These are phyloP conservation scores for Esteya vermicola DNA, from an alignment of 2,329 filamentous ascomycete genomes.

Conservation along the genomic window DNA sequence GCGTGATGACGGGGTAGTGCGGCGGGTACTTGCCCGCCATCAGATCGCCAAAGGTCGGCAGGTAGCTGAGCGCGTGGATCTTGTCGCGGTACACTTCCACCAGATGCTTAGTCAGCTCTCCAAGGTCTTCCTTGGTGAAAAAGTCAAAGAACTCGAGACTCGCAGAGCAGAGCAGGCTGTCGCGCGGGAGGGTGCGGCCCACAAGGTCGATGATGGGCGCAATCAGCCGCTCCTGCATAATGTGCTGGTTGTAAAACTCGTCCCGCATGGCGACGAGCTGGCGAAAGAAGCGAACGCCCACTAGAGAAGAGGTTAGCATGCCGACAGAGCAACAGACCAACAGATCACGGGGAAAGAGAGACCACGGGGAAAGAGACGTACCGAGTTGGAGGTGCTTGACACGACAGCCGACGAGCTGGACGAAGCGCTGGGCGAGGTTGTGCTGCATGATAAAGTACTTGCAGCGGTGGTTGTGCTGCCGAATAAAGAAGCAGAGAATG, in stretches of 20 bases:
- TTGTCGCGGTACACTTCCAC: constrained; percentile 74
- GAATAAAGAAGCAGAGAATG: constrained; percentile 84
- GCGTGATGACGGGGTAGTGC: not conserved
- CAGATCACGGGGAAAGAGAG: not conserved
- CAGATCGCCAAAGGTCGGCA: constrained; percentile 70
- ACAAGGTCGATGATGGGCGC: constrained; percentile 77
- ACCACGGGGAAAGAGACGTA: constrained; percentile 24
- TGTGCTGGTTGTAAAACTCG: constrained; percentile 77
- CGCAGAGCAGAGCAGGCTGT: constrained; percentile 87
- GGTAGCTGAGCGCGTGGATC: constrained; percentile 61
- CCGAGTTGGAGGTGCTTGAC: constrained; percentile 90
- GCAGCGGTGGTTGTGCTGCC: constrained; percentile 73
- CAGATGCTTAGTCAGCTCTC: constrained; percentile 68
- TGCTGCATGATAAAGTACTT: constrained; percentile 79
- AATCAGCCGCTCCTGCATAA: constrained; percentile 69
- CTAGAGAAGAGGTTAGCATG: constrained; percentile 24
- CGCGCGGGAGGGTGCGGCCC: constrained; percentile 71
- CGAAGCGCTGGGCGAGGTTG: constrained; percentile 62
- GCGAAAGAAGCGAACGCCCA: constrained; percentile 87
- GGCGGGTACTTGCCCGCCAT: constrained; percentile 23
- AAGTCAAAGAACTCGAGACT: constrained; percentile 90
- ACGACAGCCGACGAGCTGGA: constrained; percentile 65
- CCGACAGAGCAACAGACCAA: not conserved
- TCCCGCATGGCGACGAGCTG: constrained; percentile 75
- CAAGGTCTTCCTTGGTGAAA: constrained; percentile 69